phyloP scores from a whole-genome alignment of 2,329 filamentous ascomycete species.

The Rugonectria rugulosa region DNA sequence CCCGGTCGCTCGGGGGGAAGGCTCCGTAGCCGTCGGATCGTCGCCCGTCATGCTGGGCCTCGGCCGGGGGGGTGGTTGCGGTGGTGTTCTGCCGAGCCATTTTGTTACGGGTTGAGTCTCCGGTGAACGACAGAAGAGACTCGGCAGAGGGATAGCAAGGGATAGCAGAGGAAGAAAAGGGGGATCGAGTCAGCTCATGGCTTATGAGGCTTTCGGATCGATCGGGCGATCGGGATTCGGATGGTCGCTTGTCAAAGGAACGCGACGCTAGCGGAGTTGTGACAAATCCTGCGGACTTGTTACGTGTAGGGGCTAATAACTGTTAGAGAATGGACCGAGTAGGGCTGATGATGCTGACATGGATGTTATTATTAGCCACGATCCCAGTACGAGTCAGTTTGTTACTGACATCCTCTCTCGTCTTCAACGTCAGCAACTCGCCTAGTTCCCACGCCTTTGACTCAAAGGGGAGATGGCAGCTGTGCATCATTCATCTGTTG shows the following conservation, averaged over 20 bases:
- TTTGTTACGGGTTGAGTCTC: neutral
- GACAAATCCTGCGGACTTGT: neutral
- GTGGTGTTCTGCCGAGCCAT: neutral
- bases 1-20: slow-evolving; percentile 1
- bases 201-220: too few species aligned
- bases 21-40: slow-evolving; percentile 20
- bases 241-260: slow-evolving; percentile 5
- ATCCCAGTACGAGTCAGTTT: too few species aligned
- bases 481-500: too few species aligned
- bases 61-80: slow-evolving; percentile 4
- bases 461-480: too few species aligned
- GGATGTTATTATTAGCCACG: neutral
- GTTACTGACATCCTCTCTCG: too few species aligned
- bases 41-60: slow-evolving; percentile 3
- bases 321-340: too few species aligned
- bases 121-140: neutral
- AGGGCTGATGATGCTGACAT: neutral
- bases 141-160: too few species aligned
- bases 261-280: neutral
- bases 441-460: too few species aligned
- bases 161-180: neutral
- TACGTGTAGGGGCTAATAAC: neutral
- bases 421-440: too few species aligned
- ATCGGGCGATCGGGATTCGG: slow-evolving; percentile 25
- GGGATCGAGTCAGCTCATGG: too few species aligned